Conservation (phyloP, 75 land plant genomes). For the Chamaecyparis obtusa region DNA sequence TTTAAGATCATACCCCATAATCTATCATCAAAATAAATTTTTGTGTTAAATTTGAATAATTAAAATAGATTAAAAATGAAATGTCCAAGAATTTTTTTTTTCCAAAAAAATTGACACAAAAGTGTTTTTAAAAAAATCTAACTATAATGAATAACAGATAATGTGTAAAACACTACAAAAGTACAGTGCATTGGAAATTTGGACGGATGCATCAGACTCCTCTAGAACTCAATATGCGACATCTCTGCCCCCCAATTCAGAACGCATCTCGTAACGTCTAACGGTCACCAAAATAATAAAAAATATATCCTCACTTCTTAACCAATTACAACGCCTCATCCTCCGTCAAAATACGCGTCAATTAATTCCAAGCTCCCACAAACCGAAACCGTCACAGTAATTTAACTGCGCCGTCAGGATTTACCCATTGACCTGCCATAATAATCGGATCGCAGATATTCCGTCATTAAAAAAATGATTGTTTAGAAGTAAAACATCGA, state of each 20-base stretch:
- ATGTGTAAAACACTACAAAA: background rate
- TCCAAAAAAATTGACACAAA: too few relatives aligned
- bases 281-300: background rate
- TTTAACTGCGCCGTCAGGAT: background rate
- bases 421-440: constrained; percentile 1
- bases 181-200: background rate
- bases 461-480: background rate
- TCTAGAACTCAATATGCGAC: background rate
- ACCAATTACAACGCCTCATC: background rate
- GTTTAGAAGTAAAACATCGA: background rate
- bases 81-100: too few relatives aligned
- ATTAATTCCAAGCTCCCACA: background rate
- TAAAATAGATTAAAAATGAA: too few relatives aligned
- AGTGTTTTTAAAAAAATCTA: too few relatives aligned
- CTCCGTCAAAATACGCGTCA: background rate
- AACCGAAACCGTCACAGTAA: background rate
- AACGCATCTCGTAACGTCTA: background rate
- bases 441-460: background rate
- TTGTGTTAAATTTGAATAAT: too few relatives aligned
- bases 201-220: background rate
- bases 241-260: background rate
- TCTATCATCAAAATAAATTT: too few relatives aligned
- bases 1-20: too few relatives aligned
- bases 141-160: too few relatives aligned
- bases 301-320: background rate